Base-by-base conservation (phyloP, 257 asterid species). In the Solanum tacnaense region DNA sequence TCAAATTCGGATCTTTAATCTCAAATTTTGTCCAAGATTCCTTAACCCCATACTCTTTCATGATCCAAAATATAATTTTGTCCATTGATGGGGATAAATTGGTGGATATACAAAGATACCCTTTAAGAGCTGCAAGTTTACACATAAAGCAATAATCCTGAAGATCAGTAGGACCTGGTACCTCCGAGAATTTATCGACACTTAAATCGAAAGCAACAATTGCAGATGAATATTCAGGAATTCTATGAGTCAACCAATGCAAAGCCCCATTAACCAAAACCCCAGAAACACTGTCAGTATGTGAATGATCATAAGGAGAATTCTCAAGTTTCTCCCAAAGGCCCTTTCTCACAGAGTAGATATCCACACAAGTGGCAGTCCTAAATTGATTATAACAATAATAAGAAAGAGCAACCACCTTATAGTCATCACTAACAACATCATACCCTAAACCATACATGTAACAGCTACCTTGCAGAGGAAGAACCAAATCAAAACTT, bases 171-270 rank as follows among this genome's bases (percentile, higher is more conserved):
- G 93, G 94, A 83, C 90, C 91, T 15, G 93, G 93, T 6, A 93
- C 76, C 87, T 91, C 87, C 25, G 76, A 78, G n/a, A 93, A 93
- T 84, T 41, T 88, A 84, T 92, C 93, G 1, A 35, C 12, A 16
- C 39, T 89, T 83, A 92, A 56, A 87, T 86, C 72, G 36, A 93
- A 92, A 87, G 91, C 94, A 39, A 88, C 89, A 25, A 93, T 88
- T 15, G 52, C 15, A 44, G 52, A 11, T 44, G 52, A 44, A 44
- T 44, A 11, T 44, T 44, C 52, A 44, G 52, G 15, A 44, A 11
- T 44, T 44, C 16, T 44, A 44, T 1, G 5, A 44, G 52, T 11
- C 52, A 44, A 11, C 52, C 52, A 44, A 44, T 44, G 52, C 52
- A 44, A 44, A 44, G 5, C 88, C 5, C 94, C 94, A 85, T 88